Evolutionary conservation across 2,329 filamentous ascomycete species (phyloP).

Genomic region (Aspergillus candidus): DNA sequence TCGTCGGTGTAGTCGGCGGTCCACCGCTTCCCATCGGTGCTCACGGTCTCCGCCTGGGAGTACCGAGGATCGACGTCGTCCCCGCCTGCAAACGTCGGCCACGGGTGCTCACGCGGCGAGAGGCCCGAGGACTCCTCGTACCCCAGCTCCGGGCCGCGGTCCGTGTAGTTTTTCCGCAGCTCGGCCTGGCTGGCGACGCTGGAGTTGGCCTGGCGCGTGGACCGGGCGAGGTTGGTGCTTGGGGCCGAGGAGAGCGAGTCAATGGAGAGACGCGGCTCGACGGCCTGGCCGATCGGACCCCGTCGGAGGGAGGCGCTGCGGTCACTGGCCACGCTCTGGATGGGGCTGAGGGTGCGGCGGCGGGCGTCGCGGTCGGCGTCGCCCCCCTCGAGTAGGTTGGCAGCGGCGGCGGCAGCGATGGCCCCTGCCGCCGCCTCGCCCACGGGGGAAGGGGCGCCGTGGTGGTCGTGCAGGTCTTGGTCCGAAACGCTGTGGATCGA

Average conservation of each 20-base stretch:
- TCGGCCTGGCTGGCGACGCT: slow-evolving; percentile 48
- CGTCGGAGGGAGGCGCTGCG: slow-evolving; percentile 61
- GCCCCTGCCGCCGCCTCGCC: slow-evolving; percentile 31
- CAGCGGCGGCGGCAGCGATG: slow-evolving; percentile 36
- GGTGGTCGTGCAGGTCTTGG: slow-evolving; percentile 39
- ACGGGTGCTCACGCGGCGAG: slow-evolving; percentile 16
- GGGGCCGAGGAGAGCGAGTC: slow-evolving; percentile 53
- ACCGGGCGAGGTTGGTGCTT: slow-evolving; percentile 52
- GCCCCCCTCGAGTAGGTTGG: slow-evolving; percentile 31
- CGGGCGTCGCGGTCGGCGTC: slow-evolving; percentile 51
- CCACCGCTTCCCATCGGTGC: slow-evolving; percentile 47
- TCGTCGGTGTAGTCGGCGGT: slow-evolving; percentile 48
- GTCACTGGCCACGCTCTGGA: slow-evolving; percentile 87
- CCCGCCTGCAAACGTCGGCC: slow-evolving; percentile 41
- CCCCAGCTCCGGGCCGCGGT: slow-evolving; percentile 31
- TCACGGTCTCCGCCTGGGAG: slow-evolving; percentile 31
- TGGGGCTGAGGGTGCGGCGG: slow-evolving; percentile 72
- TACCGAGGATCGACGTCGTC: not conserved
- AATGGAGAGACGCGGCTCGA: slow-evolving; percentile 47
- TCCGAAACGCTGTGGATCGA: slow-evolving; percentile 42
- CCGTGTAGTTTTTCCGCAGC: slow-evolving; percentile 41
- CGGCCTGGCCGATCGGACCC: slow-evolving; percentile 50
- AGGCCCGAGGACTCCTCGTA: slow-evolving; percentile 31
- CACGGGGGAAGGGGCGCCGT: slow-evolving; percentile 23
- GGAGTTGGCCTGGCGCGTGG: slow-evolving; percentile 48